Evolutionary conservation across 371 early-diverging fungal species (phyloP).

Genomic region (Batkoa obscura): DNA sequence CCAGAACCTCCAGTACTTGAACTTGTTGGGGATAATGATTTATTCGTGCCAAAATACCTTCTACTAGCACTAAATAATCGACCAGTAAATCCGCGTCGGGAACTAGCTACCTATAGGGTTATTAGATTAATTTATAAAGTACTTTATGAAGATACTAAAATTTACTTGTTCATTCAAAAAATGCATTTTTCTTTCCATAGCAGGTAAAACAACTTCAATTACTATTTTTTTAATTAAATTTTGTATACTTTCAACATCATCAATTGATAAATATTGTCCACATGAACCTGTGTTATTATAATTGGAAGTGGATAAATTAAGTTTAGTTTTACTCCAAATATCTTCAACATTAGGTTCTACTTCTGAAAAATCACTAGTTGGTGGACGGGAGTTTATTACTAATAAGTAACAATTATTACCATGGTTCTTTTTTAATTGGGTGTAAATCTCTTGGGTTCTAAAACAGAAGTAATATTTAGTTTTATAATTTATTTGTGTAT

Average conservation of each 20-base stretch:
- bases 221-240: conserved; percentile 22
- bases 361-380: no score
- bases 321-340: no score
- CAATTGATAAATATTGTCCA: not conserved
- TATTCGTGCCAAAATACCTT: conserved; percentile 51
- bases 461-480: no score
- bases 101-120: conserved; percentile 38
- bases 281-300: not conserved
- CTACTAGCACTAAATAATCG: conserved; percentile 65
- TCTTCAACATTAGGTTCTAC: no score
- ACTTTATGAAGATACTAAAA: not conserved
- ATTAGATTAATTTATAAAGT: not conserved
- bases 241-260: not conserved
- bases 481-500: no score
- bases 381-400: no score
- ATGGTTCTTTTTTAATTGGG: no score
- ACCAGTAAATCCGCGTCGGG: conserved; percentile 77
- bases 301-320: no score
- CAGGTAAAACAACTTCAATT: conserved; percentile 57
- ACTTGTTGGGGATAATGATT: conserved; percentile 14
- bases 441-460: no score
- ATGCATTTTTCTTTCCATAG: conserved; percentile 74
- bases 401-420: no score
- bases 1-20: conserved; percentile 16
- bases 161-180: conserved; percentile 70